phyloP scores from a whole-genome alignment of 208 protist species.

The Acanthamoeba triangularis region DNA sequence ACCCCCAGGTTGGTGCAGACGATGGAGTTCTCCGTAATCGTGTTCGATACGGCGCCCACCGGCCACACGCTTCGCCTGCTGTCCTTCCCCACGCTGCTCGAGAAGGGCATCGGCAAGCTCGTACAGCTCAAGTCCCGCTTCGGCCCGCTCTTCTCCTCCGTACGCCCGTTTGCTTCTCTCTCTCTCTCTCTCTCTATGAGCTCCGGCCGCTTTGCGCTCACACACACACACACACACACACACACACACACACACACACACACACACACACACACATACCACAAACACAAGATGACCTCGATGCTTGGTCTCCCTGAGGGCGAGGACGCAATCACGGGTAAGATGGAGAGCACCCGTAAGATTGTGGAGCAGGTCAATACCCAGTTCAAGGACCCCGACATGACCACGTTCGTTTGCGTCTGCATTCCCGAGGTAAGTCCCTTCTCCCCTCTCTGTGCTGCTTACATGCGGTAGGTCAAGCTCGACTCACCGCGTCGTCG shows the following conservation, averaged over 20 bases:
- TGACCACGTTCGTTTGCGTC: conserved; percentile 99
- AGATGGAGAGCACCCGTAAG: conserved; percentile 77
- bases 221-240: no score
- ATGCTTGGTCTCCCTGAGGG: conserved; percentile 10
- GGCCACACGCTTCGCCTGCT: conserved; percentile 98
- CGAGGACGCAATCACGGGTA: conserved; percentile 75
- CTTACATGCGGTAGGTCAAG: neutral
- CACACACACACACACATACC: no score
- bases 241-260: no score
- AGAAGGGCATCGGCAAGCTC: conserved; percentile 91
- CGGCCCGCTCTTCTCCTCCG: conserved; percentile 86
- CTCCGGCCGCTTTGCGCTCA: no score
- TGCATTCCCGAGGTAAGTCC: conserved; percentile 96
- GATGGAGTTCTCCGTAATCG: conserved; percentile 96
- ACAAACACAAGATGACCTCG: neutral
- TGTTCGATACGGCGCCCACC: conserved; percentile 99
- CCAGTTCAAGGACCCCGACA: conserved; percentile 88
- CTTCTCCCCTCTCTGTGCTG: neutral
- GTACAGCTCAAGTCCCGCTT: conserved; percentile 88
- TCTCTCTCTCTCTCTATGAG: no score
- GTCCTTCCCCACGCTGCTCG: conserved; percentile 93
- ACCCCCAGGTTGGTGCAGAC: conserved; percentile 90
- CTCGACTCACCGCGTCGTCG: neutral
- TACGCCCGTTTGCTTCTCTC: neutral
- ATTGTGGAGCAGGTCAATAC: conserved; percentile 81